phyloP scores from a whole-genome alignment of 2,329 filamentous ascomycete species.

The Zymoseptoria pseudotritici region DNA sequence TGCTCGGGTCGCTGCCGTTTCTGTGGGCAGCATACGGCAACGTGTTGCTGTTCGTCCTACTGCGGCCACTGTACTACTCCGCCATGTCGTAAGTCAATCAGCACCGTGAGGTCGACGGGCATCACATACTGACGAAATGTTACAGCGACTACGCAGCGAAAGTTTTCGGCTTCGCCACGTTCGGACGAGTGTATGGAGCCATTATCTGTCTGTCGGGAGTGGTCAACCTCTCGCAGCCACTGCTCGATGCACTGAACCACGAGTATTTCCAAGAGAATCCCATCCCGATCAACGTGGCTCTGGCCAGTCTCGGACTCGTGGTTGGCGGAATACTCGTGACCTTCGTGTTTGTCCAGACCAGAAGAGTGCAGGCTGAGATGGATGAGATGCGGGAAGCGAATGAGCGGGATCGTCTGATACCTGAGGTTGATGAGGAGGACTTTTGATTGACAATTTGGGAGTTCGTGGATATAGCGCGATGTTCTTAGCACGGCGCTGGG shows the following conservation, averaged over 20 bases:
- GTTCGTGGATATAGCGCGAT: neutral
- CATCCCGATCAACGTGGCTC: constrained; percentile 64
- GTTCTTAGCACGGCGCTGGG: neutral
- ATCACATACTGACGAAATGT: neutral
- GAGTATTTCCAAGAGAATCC: constrained; percentile 64
- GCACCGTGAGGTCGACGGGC: no score
- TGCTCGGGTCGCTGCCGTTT: constrained; percentile 67
- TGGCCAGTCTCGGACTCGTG: constrained; percentile 54
- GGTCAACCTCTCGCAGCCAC: constrained; percentile 75
- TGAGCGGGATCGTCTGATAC: constrained; percentile 10
- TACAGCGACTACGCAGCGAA: constrained; percentile 70
- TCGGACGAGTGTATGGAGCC: constrained; percentile 83
- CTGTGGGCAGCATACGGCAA: constrained; percentile 68
- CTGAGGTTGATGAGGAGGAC: constrained; percentile 29
- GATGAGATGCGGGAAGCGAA: constrained; percentile 10
- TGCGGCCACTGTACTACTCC: constrained; percentile 84
- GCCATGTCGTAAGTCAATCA: constrained; percentile 52
- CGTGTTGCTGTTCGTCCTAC: constrained; percentile 70
- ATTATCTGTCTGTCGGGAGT: constrained; percentile 80
- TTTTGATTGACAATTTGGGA: neutral
- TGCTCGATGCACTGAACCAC: constrained; percentile 70
- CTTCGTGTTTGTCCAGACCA: constrained; percentile 47
- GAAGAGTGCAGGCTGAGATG: constrained; percentile 7
- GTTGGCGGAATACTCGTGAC: constrained; percentile 60
- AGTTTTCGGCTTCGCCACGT: constrained; percentile 89